Percentiles rank a stretch among this genome's conserved stretches.
Evolutionary conservation across 176 grass and related monocot genomes (phyloP).

Genomic region (Cenchrus purpureus): DNA sequence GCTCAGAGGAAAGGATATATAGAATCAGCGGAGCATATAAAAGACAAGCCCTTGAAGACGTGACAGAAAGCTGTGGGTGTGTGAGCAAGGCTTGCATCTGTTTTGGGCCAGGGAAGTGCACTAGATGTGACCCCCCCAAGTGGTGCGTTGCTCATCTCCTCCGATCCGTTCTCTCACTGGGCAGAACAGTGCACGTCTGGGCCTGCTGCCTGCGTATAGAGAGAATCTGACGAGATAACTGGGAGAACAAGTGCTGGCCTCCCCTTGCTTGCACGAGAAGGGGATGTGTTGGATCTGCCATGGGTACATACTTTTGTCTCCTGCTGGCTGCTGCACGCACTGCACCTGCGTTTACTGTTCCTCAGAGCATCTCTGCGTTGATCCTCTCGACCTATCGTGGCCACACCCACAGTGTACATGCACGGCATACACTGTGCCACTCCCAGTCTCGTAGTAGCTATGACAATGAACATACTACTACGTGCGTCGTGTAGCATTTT

Average conservation of each 20-base stretch:
- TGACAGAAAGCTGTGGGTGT: conserved; percentile 59
- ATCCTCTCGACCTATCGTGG: neutral
- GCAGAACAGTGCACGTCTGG: conserved; percentile 37
- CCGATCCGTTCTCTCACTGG: neutral
- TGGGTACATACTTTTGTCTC: conserved; percentile 56
- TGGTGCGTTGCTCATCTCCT: neutral
- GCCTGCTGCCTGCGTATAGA: neutral
- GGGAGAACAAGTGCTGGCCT: conserved; percentile 41
- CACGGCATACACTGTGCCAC: neutral
- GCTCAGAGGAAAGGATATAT: neutral
- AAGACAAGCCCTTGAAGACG: conserved; percentile 50
- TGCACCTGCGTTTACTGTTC: conserved; percentile 36
- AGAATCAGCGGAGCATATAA: conserved; percentile 20
- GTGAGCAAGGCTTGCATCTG: conserved; percentile 45
- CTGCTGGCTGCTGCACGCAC: conserved; percentile 24
- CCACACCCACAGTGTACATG: neutral
- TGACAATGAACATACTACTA: neutral
- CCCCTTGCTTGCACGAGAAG: conserved; percentile 58
- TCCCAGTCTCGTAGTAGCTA: neutral
- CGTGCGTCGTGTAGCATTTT: neutral
- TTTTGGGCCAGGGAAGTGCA: conserved; percentile 40
- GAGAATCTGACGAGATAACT: conserved; percentile 50
- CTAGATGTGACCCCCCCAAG: conserved; percentile 58
- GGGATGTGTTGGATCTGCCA: conserved; percentile 40
- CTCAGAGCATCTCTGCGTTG: conserved; percentile 24